A percentile compares a stretch with the other conserved stretches of the same genome.
These are phyloP conservation scores for Aspergillus sp. DNA, from an alignment of 2,329 filamentous ascomycete species.

Conservation along the genomic window DNA sequence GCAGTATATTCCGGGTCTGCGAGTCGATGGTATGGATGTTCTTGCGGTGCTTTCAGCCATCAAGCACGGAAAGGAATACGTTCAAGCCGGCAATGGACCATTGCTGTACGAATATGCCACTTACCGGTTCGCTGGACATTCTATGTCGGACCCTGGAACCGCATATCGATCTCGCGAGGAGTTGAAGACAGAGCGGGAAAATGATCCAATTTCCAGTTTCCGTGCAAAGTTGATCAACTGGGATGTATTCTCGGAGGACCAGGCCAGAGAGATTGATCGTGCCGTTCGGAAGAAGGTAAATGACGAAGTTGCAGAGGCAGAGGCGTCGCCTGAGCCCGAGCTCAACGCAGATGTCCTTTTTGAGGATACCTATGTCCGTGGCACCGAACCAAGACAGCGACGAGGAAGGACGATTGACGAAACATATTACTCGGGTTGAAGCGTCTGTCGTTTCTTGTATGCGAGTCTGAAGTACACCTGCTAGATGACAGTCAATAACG, in stretches of 20 bases:
- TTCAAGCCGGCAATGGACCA: slow-evolving; percentile 75
- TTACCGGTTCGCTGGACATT: slow-evolving; percentile 97
- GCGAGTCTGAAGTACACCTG: not conserved
- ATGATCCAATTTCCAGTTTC: slow-evolving; percentile 92
- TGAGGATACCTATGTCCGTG: slow-evolving; percentile 89
- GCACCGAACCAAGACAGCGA: slow-evolving; percentile 80
- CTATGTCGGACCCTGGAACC: slow-evolving; percentile 97
- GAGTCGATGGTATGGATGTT: slow-evolving; percentile 98
- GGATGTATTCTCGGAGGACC: slow-evolving; percentile 82
- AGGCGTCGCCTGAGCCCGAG: slow-evolving; percentile 80
- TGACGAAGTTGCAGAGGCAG: slow-evolving; percentile 80
- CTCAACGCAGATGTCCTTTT: slow-evolving; percentile 76
- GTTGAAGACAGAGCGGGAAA: slow-evolving; percentile 90
- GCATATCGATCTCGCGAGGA: slow-evolving; percentile 98
- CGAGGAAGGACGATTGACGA: slow-evolving; percentile 83
- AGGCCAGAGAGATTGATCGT: slow-evolving; percentile 92
- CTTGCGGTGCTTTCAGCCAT: slow-evolving; percentile 93
- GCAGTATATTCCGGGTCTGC: slow-evolving; percentile 96
- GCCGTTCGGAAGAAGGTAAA: slow-evolving; percentile 80
- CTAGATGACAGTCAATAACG: not conserved
- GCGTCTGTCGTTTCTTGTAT: not conserved
- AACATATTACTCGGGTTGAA: slow-evolving; percentile 65
- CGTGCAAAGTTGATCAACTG: slow-evolving; percentile 96
- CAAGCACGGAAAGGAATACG: slow-evolving; percentile 84
- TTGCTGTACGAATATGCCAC: slow-evolving; percentile 96